Conservation (phyloP, 192 early-diverging fungal genomes). For the Backusella australiensis region DNA sequence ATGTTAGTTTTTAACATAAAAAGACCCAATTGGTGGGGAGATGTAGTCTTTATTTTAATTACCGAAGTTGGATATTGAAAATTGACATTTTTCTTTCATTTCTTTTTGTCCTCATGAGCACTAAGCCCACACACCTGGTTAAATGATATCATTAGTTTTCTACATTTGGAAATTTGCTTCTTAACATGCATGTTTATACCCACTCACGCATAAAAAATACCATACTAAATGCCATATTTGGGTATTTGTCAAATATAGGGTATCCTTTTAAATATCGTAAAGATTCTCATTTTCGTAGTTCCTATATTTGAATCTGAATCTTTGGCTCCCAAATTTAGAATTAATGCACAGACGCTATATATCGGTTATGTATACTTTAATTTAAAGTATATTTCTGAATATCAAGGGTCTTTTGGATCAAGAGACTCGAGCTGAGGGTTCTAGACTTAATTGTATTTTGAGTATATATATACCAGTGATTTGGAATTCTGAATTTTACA, state of each 20-base stretch:
- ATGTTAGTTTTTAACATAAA: not conserved
- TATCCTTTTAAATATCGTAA: not conserved
- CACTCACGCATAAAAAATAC: not conserved
- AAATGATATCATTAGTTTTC: not conserved
- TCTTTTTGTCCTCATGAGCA: not conserved
- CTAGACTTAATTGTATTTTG: not conserved
- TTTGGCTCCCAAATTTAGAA: not conserved
- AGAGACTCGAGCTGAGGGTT: not conserved
- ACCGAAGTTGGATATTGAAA: not conserved
- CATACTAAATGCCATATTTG: not conserved
- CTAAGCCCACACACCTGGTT: not conserved
- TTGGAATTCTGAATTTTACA: not conserved
- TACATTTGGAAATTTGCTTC: not conserved
- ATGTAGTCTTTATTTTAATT: not conserved
- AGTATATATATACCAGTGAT: not conserved
- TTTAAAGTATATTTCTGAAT: not conserved
- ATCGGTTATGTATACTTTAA: not conserved
- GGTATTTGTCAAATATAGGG: not conserved
- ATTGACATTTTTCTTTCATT: not conserved
- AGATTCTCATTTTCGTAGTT: not conserved
- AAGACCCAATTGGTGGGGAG: not conserved
- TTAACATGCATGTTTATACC: not conserved
- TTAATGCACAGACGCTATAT: not conserved
- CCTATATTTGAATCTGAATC: not conserved
- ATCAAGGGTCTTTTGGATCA: not conserved